Conservation (phyloP, 2,329 filamentous ascomycete species). For the Teratosphaeria nubilosa region DNA sequence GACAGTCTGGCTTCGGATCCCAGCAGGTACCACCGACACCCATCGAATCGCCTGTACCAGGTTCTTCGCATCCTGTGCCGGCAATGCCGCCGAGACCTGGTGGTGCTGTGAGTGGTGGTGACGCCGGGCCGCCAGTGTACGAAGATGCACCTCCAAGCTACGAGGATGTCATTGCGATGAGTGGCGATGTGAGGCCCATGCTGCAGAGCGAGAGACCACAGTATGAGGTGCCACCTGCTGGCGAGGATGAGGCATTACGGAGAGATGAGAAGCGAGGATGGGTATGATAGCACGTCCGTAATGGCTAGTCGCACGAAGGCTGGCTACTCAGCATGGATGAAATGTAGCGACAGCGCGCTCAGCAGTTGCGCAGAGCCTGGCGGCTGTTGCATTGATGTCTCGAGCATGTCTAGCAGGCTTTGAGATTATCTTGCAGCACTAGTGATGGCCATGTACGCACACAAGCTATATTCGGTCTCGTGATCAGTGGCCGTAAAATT, state of each 20-base stretch:
- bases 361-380: neutral
- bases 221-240: slow-evolving; percentile 41
- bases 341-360: too few relatives aligned
- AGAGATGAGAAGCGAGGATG: slow-evolving; percentile 25
- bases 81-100: slow-evolving; percentile 9
- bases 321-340: neutral
- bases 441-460: neutral
- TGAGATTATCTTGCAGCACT: neutral
- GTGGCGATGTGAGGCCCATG: slow-evolving; percentile 54
- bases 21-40: slow-evolving; percentile 17
- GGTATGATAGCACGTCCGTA: neutral
- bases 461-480: neutral
- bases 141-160: slow-evolving; percentile 83
- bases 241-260: slow-evolving; percentile 19
- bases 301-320: neutral
- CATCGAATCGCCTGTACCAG: slow-evolving; percentile 7
- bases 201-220: slow-evolving; percentile 56
- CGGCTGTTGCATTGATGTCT: neutral
- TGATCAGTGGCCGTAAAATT: neutral
- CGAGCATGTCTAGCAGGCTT: neutral
- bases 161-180: slow-evolving; percentile 77
- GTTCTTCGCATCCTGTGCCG: neutral
- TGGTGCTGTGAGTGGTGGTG: neutral
- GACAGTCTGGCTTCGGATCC: slow-evolving; percentile 15
- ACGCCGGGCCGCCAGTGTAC: slow-evolving; percentile 8